Evolutionary conservation across 495 filamentous ascomycete species (phyloP).

Genomic region (Daldinia decipiens): DNA sequence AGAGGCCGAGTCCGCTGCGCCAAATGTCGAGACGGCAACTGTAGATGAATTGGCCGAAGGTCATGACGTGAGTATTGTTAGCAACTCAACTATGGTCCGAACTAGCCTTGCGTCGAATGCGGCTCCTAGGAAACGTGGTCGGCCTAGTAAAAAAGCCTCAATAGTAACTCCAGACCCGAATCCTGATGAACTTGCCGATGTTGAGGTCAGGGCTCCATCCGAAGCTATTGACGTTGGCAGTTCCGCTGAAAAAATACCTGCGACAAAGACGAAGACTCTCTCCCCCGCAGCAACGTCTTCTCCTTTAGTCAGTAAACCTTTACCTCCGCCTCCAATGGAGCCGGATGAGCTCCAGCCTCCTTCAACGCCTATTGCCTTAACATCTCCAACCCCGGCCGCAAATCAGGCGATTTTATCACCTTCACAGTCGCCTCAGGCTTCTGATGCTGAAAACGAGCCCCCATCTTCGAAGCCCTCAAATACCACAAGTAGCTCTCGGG

Average conservation of each 20-base stretch:
- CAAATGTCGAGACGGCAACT: conserved; percentile 44
- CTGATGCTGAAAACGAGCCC: conserved; percentile 82
- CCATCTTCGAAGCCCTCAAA: conserved; percentile 68
- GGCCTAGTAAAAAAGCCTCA: conserved; percentile 58
- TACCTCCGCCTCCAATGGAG: conserved; percentile 45
- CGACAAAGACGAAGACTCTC: conserved; percentile 21
- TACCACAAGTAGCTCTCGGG: conserved; percentile 47
- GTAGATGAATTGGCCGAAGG: conserved; percentile 50
- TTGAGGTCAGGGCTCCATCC: conserved; percentile 1
- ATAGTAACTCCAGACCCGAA: conserved; percentile 21
- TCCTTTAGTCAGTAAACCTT: conserved; percentile 44
- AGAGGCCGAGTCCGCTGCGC: conserved; percentile 49
- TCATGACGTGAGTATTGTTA: conserved; percentile 54
- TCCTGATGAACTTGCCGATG: conserved; percentile 28
- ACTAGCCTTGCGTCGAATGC: conserved; percentile 47
- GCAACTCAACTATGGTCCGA: conserved; percentile 58
- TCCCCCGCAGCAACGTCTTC: conserved; percentile 12
- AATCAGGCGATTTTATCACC: conserved; percentile 58
- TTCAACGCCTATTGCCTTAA: conserved; percentile 49
- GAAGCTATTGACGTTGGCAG: conserved; percentile 10
- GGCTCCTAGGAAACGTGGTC: conserved; percentile 58
- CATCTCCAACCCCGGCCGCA: conserved; percentile 47
- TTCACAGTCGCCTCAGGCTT: conserved; percentile 75
- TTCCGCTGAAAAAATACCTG: conserved; percentile 17
- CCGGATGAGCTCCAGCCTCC: conserved; percentile 45